phyloP scores from a whole-genome alignment of 1,284 basidiomycete genomes.

The Athelia psychrophila region DNA sequence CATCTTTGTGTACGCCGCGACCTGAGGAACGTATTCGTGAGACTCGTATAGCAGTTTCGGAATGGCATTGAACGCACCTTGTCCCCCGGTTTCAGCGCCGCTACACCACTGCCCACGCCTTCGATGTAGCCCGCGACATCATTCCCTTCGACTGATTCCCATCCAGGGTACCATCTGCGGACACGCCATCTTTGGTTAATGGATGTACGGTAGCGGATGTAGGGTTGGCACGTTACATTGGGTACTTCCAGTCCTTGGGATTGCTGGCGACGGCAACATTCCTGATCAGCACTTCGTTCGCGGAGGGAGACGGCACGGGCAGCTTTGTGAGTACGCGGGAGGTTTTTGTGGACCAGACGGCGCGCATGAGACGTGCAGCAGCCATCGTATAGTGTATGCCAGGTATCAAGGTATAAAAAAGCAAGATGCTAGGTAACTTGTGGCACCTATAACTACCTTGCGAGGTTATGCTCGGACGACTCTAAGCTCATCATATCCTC shows the following conservation, averaged over 20 bases:
- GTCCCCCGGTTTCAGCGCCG: constrained; percentile 11
- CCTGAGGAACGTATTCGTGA: neutral
- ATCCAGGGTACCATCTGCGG: neutral
- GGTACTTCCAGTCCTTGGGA: constrained; percentile 30
- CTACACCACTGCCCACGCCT: constrained; percentile 12
- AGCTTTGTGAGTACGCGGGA: neutral
- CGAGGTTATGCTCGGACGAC: no score
- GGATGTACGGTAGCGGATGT: no score
- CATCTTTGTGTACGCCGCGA: constrained; percentile 24
- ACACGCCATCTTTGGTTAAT: no score
- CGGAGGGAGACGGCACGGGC: neutral
- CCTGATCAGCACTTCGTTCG: constrained; percentile 27
- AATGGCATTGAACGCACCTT: constrained; percentile 3
- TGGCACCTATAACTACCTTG: no score
- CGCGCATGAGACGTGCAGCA: no score
- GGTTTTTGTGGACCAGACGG: neutral
- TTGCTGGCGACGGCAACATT: constrained; percentile 28
- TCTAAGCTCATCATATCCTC: no score
- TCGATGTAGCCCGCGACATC: constrained; percentile 11
- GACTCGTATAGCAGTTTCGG: no score
- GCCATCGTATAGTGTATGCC: no score
- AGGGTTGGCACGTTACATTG: constrained; percentile 10
- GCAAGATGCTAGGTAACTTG: no score
- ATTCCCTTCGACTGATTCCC: constrained; percentile 12
- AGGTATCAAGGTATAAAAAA: no score